phyloP scores from a whole-genome alignment of 257 asterid species.

The Solanum clarkiae region DNA sequence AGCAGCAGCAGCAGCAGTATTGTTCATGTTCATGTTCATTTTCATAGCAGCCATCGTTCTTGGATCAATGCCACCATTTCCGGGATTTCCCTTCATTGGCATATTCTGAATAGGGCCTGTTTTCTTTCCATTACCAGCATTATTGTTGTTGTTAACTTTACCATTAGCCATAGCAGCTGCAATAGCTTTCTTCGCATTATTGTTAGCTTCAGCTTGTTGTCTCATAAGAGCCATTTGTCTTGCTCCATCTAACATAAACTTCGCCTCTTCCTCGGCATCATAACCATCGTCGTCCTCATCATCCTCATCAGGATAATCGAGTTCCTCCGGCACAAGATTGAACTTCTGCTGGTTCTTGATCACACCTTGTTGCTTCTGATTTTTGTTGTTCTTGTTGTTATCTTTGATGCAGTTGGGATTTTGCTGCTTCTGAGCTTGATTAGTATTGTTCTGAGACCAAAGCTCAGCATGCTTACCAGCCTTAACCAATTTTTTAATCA shows the following conservation, averaged over 20 bases:
- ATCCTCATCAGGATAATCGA: conserved; percentile 15
- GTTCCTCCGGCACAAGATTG: background rate
- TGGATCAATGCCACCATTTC: conserved; percentile 12
- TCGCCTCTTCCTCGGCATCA: conserved; percentile 21
- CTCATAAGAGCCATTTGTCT: conserved; percentile 34
- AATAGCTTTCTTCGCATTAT: conserved; percentile 19
- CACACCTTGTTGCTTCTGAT: conserved; percentile 23
- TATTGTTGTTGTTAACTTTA: conserved; percentile 11
- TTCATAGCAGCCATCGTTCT: conserved; percentile 26
- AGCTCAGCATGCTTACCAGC: conserved; percentile 71
- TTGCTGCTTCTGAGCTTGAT: conserved; percentile 44
- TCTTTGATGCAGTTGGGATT: conserved; percentile 19
- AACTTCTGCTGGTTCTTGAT: conserved; percentile 28
- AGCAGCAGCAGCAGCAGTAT: background rate
- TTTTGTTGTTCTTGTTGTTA: conserved; percentile 12
- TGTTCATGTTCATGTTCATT: background rate
- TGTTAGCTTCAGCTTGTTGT: conserved; percentile 24
- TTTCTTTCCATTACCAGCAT: conserved; percentile 9
- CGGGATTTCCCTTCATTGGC: conserved; percentile 9
- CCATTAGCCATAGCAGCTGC: conserved; percentile 8
- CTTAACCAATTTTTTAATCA: conserved; percentile 41
- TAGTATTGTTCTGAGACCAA: conserved; percentile 30
- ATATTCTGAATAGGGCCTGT: conserved; percentile 18
- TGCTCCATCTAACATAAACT: conserved; percentile 13
- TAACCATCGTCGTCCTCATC: conserved; percentile 6